A percentile compares a stretch with the other conserved stretches of the same genome.
Conservation (phyloP, 2,329 filamentous ascomycete species). For the Juglanconis juglandina region DNA sequence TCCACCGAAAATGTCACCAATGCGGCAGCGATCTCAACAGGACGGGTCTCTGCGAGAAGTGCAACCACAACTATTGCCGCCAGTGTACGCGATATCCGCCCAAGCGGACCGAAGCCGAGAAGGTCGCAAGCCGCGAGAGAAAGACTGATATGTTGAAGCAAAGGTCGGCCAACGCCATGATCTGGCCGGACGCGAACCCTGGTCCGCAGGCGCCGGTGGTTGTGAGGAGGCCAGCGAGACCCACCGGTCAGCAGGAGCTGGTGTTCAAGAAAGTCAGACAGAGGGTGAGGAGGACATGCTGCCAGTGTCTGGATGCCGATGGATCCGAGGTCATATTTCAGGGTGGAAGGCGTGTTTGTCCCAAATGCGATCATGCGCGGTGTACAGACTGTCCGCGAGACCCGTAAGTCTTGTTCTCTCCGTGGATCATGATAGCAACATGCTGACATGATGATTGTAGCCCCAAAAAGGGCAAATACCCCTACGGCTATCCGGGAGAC, state of each 20-base stretch:
- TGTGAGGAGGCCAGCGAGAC: constrained; percentile 62
- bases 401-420: constrained; percentile 55
- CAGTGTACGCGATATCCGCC: constrained; percentile 74
- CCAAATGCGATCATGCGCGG: constrained; percentile 66
- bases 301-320: constrained; percentile 52
- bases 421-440: constrained; percentile 3
- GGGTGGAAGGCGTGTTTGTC: constrained; percentile 59
- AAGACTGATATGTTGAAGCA: constrained; percentile 50
- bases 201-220: constrained; percentile 44
- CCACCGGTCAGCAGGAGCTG: constrained; percentile 63
- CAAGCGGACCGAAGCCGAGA: constrained; percentile 57
- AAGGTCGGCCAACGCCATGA: constrained; percentile 54
- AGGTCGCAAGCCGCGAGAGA: constrained; percentile 49
- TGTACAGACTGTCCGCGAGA: constrained; percentile 80
- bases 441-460: constrained; percentile 33
- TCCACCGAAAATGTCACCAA: constrained; percentile 76
- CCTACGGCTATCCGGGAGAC: constrained; percentile 67
- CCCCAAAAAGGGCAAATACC: constrained; percentile 66
- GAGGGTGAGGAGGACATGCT: constrained; percentile 71
- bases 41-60: constrained; percentile 71
- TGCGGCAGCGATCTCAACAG: constrained; percentile 54
- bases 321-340: constrained; percentile 53
- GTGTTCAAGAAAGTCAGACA: constrained; percentile 70
- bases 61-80: constrained; percentile 76
- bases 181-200: constrained; percentile 49